Percentiles rank a stretch among this genome's conserved stretches.
Evolutionary conservation across 225 moss, liverwort and hornwort species (phyloP).

Genomic region (Pseudoscleropodium purum): DNA sequence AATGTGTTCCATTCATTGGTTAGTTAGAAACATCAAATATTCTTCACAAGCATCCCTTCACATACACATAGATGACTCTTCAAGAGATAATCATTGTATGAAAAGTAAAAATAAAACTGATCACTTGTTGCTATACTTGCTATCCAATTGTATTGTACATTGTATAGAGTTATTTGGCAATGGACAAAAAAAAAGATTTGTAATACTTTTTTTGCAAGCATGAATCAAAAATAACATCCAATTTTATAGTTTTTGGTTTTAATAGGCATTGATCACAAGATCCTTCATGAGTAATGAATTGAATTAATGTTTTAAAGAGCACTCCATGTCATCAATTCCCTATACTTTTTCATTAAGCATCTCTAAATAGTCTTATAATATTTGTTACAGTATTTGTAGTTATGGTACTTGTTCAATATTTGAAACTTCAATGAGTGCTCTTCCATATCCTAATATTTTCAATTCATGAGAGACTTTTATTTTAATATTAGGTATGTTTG

Average conservation of each 20-base stretch:
- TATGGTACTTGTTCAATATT: background rate
- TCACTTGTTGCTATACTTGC: background rate
- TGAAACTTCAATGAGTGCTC: background rate
- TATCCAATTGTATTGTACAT: background rate
- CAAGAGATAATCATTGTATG: background rate
- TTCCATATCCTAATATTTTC: background rate
- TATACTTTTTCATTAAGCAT: background rate
- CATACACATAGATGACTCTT: background rate
- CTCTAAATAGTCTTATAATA: background rate
- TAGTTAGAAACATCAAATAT: background rate
- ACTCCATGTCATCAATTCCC: background rate
- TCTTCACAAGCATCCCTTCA: background rate
- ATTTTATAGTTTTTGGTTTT: background rate
- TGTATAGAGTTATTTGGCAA: rapidly evolving
- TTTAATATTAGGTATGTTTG: background rate
- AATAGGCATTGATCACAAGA: background rate
- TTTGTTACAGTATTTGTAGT: too few relatives aligned
- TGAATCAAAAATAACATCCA: background rate
- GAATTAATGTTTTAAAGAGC: rapidly evolving
- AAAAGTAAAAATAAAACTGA: background rate
- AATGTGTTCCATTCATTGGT: rapidly evolving
- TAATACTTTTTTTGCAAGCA: background rate
- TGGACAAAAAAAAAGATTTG: too few relatives aligned
- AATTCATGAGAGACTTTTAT: background rate
- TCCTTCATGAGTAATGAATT: background rate